These are phyloP conservation scores for Macrolepiota dolichaula DNA, from an alignment of 768 basidiomycete species.

Conservation along the genomic window DNA sequence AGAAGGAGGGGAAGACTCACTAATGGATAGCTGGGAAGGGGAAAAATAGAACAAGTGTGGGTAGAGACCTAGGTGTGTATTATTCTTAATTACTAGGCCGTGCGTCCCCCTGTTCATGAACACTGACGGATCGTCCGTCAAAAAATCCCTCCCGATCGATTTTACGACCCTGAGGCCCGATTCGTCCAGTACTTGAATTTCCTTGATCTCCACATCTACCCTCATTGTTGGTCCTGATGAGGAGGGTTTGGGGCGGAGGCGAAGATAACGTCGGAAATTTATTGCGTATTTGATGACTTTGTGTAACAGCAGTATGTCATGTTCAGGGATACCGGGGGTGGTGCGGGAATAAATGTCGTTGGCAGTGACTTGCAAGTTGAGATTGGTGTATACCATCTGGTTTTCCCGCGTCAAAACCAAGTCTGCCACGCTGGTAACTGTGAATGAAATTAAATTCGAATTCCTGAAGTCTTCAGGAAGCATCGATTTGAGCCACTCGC, in stretches of 20 bases:
- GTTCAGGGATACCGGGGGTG: slow-evolving; percentile 14
- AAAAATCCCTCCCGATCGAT: slow-evolving; percentile 24
- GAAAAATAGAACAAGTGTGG: slow-evolving; percentile 42
- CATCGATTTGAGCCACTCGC: too few species aligned
- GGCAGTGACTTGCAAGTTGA: too few species aligned
- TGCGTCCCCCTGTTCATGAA: slow-evolving; percentile 18
- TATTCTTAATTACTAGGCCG: slow-evolving; percentile 30
- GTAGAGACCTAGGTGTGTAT: slow-evolving; percentile 29
- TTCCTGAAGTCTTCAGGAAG: too few species aligned
- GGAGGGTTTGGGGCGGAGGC: slow-evolving; percentile 14
- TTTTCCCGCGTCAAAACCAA: too few species aligned
- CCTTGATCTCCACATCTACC: slow-evolving; percentile 29
- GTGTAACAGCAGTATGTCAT: slow-evolving; percentile 15
- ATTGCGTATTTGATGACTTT: slow-evolving; percentile 16
- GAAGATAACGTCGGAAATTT: slow-evolving; percentile 29
- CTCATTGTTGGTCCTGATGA: slow-evolving; percentile 11
- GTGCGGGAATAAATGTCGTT: slow-evolving; percentile 19
- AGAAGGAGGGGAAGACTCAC: slow-evolving; percentile 18
- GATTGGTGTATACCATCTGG: too few species aligned
- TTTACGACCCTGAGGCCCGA: slow-evolving; percentile 19
- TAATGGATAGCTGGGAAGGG: slow-evolving; percentile 32
- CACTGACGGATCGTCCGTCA: slow-evolving; percentile 24
- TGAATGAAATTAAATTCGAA: too few species aligned
- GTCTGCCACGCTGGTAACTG: too few species aligned
- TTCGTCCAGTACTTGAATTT: slow-evolving; percentile 18